A percentile compares a stretch with the other conserved stretches of the same genome.
Conservation (phyloP, 805 yeast genomes). For the Grigorovia humatica region DNA sequence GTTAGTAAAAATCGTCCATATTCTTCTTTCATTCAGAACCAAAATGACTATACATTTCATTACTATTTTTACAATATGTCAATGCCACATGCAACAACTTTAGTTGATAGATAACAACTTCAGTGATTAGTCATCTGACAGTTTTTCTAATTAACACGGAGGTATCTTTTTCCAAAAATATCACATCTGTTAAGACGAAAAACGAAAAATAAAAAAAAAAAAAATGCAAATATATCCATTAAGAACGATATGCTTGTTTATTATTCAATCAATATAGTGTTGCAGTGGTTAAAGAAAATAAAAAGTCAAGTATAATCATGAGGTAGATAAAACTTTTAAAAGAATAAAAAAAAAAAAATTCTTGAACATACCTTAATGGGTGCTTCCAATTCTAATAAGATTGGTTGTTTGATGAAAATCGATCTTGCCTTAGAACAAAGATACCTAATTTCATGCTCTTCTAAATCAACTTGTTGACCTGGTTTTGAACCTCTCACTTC, state of each 20-base stretch:
- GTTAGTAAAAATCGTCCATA: conserved; percentile 7
- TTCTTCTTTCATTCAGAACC: no score
- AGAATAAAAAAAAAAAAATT: not conserved
- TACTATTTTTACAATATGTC: not conserved
- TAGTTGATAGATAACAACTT: not conserved
- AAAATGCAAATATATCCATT: not conserved
- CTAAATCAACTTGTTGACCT: conserved; percentile 89
- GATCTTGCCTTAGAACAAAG: conserved; percentile 97
- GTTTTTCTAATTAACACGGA: not conserved
- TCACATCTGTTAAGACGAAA: not conserved
- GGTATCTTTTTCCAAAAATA: not conserved
- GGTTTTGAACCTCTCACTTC: conserved; percentile 99
- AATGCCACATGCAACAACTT: not conserved
- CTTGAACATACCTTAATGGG: conserved; percentile 70
- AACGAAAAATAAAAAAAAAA: not conserved
- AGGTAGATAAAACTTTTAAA: not conserved
- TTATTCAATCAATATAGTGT: not conserved
- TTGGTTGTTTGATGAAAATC: conserved; percentile 95
- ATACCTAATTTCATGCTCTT: conserved; percentile 88
- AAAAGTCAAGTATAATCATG: not conserved
- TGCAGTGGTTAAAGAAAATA: not conserved
- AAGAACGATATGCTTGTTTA: no score
- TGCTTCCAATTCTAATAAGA: conserved; percentile 88
- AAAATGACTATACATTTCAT: not conserved
- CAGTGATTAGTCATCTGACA: not conserved